Percentiles rank a stretch among this genome's conserved stretches.
phyloP scores from a whole-genome alignment of 495 filamentous ascomycete genomes.

The Aspergillus homomorphus region DNA sequence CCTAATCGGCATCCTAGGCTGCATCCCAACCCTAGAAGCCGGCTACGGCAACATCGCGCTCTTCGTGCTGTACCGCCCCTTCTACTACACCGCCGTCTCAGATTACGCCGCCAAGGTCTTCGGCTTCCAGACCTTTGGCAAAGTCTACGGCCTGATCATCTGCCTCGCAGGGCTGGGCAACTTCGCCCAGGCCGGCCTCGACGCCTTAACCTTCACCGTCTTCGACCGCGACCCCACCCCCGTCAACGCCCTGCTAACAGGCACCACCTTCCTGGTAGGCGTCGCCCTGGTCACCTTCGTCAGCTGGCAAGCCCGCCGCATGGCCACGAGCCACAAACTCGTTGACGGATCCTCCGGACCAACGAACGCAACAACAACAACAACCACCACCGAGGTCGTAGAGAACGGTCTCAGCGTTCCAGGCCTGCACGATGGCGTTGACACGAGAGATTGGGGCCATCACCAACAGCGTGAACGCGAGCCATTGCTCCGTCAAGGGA shows the following conservation, averaged over 20 bases:
- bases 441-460: constrained; percentile 17
- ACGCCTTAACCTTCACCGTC: constrained; percentile 69
- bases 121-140: constrained; percentile 91
- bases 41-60: constrained; percentile 76
- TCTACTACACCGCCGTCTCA: constrained; percentile 54
- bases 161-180: constrained; percentile 84
- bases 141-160: constrained; percentile 92
- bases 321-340: neutral
- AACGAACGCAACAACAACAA: neutral
- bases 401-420: constrained; percentile 9
- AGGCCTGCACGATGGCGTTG: constrained; percentile 6
- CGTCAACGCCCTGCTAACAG: constrained; percentile 69
- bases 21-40: constrained; percentile 64
- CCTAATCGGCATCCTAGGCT: constrained; percentile 72
- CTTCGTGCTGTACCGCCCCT: constrained; percentile 61
- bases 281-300: constrained; percentile 60
- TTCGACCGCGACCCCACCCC: constrained; percentile 74
- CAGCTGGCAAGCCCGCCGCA: constrained; percentile 26
- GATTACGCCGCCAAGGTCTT: constrained; percentile 96
- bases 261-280: constrained; percentile 58
- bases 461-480: constrained; percentile 5
- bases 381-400: neutral
- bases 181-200: constrained; percentile 79
- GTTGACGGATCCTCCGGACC: no score
- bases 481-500: constrained; percentile 10